Conservation (phyloP, 2,329 filamentous ascomycete species). For the Coniella vitis region DNA sequence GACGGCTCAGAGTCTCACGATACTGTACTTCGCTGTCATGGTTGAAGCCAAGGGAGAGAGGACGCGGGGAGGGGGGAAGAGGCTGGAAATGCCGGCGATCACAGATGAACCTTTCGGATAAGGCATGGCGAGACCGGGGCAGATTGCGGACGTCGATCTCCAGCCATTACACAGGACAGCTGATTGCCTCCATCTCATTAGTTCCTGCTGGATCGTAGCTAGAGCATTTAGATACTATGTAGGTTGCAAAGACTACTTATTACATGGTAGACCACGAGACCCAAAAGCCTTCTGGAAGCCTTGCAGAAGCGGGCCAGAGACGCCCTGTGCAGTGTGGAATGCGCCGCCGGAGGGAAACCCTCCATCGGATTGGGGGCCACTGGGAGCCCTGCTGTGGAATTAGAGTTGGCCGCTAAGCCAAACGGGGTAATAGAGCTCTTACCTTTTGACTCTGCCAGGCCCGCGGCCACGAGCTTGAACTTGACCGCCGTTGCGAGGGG, state of each 20-base stretch:
- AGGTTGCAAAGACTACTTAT: not conserved
- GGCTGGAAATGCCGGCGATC: no score
- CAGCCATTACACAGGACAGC: no score
- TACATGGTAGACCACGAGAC: no score
- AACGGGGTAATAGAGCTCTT: constrained; percentile 10
- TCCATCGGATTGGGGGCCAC: no score
- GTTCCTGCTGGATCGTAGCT: not conserved
- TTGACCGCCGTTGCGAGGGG: constrained; percentile 8
- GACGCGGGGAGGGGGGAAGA: no score
- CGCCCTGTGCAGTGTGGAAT: not conserved
- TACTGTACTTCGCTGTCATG: no score
- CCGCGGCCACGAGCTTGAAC: not conserved
- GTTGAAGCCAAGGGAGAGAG: no score
- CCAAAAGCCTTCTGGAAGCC: not conserved
- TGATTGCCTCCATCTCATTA: no score
- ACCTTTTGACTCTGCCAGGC: not conserved
- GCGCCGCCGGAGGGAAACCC: not conserved
- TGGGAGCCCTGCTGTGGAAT: not conserved
- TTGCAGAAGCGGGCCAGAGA: constrained; percentile 8
- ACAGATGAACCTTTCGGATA: no score
- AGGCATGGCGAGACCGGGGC: no score
- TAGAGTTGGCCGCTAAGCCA: constrained; percentile 7
- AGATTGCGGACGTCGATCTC: no score
- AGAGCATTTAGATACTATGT: not conserved
- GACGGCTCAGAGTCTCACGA: no score